A percentile compares a stretch with the other conserved stretches of the same genome.
phyloP scores from a whole-genome alignment of 2,329 filamentous ascomycete species.

The Microdochium trichocladiopsis region DNA sequence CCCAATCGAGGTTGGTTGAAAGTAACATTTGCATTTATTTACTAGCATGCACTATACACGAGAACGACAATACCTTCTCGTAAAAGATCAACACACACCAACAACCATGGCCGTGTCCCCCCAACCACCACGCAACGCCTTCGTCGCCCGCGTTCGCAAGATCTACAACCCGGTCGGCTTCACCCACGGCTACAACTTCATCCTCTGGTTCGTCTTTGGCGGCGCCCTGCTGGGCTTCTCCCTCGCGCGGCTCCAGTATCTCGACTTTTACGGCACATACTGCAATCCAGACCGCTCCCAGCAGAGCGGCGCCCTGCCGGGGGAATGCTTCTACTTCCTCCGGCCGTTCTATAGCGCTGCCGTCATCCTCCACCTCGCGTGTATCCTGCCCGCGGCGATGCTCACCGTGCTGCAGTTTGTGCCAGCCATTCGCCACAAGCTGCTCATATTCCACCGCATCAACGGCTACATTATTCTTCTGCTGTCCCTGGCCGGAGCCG shows the following conservation, averaged over 20 bases:
- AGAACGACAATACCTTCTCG: too few species aligned
- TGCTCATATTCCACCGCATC: conserved; percentile 49
- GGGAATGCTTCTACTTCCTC: conserved; percentile 33
- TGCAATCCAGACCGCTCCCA: conserved; percentile 14
- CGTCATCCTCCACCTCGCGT: conserved; percentile 36
- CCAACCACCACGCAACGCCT: not conserved
- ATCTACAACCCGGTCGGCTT: conserved; percentile 45
- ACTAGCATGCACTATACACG: too few species aligned
- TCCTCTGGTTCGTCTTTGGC: conserved; percentile 41
- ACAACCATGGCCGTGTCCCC: too few species aligned
- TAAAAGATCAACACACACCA: too few species aligned
- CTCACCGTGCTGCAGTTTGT: conserved; percentile 41
- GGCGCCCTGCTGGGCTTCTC: conserved; percentile 39
- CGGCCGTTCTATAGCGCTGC: conserved; percentile 22
- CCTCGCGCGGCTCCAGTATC: conserved; percentile 38
- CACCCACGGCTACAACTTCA: conserved; percentile 48
- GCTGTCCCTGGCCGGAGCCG: conserved; percentile 36
- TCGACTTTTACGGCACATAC: conserved; percentile 34
- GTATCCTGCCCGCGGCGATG: conserved; percentile 36
- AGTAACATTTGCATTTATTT: too few species aligned
- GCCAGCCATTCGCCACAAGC: conserved; percentile 36
- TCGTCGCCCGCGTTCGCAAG: conserved; percentile 15
- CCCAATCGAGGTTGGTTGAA: too few species aligned
- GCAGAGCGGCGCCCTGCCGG: conserved; percentile 16
- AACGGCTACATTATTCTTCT: conserved; percentile 49